Evolutionary conservation across 495 filamentous ascomycete species (phyloP).

Genomic region (Durotheca rogersii): DNA sequence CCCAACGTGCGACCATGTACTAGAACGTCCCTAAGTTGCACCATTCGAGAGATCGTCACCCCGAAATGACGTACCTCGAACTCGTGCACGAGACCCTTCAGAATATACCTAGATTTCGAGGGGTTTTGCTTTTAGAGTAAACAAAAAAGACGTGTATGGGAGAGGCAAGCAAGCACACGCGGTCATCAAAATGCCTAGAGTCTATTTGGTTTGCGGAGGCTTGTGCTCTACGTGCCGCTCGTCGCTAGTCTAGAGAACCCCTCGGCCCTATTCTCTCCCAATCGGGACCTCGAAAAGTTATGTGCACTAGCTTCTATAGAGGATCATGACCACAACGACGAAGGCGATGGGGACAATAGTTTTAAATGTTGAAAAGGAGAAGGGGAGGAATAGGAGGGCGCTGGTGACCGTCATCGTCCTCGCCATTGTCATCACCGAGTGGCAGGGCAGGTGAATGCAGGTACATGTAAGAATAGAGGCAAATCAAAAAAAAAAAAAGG

Average conservation of each 20-base stretch:
- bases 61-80: constrained; percentile 15
- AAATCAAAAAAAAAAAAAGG: constrained; percentile 25
- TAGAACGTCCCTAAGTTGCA: constrained; percentile 30
- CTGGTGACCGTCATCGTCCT: too few relatives aligned
- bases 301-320: constrained; percentile 22
- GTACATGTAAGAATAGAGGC: constrained; percentile 27
- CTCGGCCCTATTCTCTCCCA: too few relatives aligned
- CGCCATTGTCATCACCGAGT: too few relatives aligned
- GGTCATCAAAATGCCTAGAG: background rate
- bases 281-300: constrained; percentile 5
- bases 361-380: too few relatives aligned
- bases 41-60: constrained; percentile 25
- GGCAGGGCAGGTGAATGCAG: too few relatives aligned
- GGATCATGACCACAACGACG: background rate
- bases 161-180: constrained; percentile 6
- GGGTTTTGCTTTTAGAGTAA: constrained; percentile 18
- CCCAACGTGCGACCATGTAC: constrained; percentile 26
- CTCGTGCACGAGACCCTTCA: constrained; percentile 11
- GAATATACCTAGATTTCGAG: constrained; percentile 9
- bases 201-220: constrained; percentile 29
- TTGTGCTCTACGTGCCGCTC: constrained; percentile 17
- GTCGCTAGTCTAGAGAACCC: too few relatives aligned
- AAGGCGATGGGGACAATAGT: too few relatives aligned
- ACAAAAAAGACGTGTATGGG: constrained; percentile 9
- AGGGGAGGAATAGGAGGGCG: too few relatives aligned